These are phyloP conservation scores for Arthroderma uncinatum DNA, from an alignment of 2,329 filamentous ascomycete species.

Conservation along the genomic window DNA sequence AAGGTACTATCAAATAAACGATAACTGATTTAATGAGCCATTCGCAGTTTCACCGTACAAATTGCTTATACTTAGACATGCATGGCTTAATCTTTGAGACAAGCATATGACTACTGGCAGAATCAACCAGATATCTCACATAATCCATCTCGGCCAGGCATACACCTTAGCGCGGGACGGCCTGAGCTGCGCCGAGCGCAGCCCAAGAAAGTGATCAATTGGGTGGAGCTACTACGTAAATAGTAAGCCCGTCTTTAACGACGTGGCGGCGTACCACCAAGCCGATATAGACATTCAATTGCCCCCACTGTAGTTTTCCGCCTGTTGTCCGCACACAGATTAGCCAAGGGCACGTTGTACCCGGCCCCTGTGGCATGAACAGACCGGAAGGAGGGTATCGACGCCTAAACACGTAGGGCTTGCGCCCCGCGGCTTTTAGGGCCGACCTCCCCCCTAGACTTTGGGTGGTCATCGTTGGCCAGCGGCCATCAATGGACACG, in stretches of 20 bases:
- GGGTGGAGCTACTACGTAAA: too few relatives aligned
- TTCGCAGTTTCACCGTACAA: slow-evolving; percentile 33
- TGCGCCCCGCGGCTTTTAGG: neutral
- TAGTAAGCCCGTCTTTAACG: neutral
- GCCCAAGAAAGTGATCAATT: too few relatives aligned
- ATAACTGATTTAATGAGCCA: slow-evolving; percentile 40
- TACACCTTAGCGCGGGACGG: too few relatives aligned
- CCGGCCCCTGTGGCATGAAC: neutral
- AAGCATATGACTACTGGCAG: slow-evolving; percentile 39
- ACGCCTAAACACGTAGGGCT: neutral
- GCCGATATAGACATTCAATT: neutral
- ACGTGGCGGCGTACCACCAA: neutral
- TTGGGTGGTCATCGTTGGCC: neutral
- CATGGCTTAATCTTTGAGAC: slow-evolving; percentile 39
- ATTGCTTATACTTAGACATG: slow-evolving; percentile 38
- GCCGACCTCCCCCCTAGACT: neutral
- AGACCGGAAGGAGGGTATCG: neutral
- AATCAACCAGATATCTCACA: slow-evolving; percentile 30
- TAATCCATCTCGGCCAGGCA: too few relatives aligned
- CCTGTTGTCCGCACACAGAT: neutral
- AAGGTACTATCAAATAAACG: slow-evolving; percentile 38
- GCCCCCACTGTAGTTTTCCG: neutral
- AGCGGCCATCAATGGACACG: neutral
- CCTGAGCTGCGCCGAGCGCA: too few relatives aligned
- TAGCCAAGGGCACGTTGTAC: neutral